phyloP scores from a whole-genome alignment of 1,284 basidiomycete species.

The Chiua sp. region DNA sequence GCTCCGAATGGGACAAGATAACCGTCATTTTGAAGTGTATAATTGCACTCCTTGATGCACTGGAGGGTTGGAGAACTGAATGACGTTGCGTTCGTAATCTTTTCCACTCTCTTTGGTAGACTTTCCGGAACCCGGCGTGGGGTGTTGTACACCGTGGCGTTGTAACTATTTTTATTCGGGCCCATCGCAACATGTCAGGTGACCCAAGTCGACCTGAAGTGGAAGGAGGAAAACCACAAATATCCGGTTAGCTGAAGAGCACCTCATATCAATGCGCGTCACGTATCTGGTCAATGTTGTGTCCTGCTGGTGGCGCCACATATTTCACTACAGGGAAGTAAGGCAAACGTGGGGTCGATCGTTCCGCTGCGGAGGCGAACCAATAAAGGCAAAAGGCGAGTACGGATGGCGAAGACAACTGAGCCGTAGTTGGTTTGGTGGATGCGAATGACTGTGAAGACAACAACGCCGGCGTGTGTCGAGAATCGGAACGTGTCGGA shows the following conservation, averaged over 20 bases:
- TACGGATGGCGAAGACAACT: no score
- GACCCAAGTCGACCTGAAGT: constrained; percentile 24
- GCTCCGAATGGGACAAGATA: constrained; percentile 74
- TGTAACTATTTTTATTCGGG: constrained; percentile 59
- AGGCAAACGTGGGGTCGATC: constrained; percentile 21
- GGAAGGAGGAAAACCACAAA: neutral
- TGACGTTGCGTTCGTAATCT: constrained; percentile 50
- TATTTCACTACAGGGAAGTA: constrained; percentile 22
- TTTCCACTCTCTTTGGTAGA: constrained; percentile 52
- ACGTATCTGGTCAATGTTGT: constrained; percentile 24
- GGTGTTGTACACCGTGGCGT: constrained; percentile 83
- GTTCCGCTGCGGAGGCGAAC: no score
- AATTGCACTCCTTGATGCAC: constrained; percentile 66
- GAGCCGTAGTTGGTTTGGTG: no score
- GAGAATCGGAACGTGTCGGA: no score
- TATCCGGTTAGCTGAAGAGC: neutral
- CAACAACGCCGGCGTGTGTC: no score
- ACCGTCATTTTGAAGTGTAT: constrained; percentile 56
- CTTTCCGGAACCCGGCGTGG: constrained; percentile 55
- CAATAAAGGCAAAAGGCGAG: no score
- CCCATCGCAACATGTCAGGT: neutral
- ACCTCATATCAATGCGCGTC: neutral
- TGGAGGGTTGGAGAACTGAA: constrained; percentile 53
- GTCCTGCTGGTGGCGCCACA: constrained; percentile 14
- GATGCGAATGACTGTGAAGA: no score